Evolutionary conservation across 2,329 filamentous ascomycete genomes (phyloP), one percentile per base, ranked within the genome.

Genomic region (Stachybotrys chlorohalonatus): DNA sequence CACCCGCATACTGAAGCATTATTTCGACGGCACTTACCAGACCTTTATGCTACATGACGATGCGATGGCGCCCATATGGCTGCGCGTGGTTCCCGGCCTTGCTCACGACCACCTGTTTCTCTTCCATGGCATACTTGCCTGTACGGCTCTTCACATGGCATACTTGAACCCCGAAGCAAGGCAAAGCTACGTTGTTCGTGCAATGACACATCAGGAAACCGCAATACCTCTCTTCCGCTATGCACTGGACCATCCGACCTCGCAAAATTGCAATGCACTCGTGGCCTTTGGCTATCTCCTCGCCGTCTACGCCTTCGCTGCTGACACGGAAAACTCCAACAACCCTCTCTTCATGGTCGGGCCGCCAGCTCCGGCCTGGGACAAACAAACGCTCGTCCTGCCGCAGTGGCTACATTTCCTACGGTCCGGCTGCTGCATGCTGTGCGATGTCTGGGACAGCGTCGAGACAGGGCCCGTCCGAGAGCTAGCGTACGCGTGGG

Each of bases 371-470:
- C n/a, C 50, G 1, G 16, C 8, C 13, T 42, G 31, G 32, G 50
- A 2, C n/a, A 32, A 42, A 9, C 8, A 52, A 16, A 5, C 16
- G 13, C 50, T 53, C 46, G 15, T 49, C 0, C 9, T 54, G 0
- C 54, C 50, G 11, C 53, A 45, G 13, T 57, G 57, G 57, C 31
- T 59, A 7, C 51, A 56, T 32, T 59, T 57, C 24, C 52, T 57
- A 4, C 54, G 57, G 2, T 49, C 53, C 24, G 54, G 53, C 2
- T 59, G 57, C 11, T 13, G 36, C 39, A 32, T 59, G 24, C 42
- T 57, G 6, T 51, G 54, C 45, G 47, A 53, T 9, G 48, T 52
- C 36, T 51, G 52, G 42, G 53, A 56, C 6, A 46, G 24, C 3
- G 55, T 59, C 4, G 51, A 52, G 3, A 50, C 49, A 13, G 56